Evolutionary conservation across 108 stramenopile species (phyloP).

Genomic region (Nannochloropsis oceanica): DNA sequence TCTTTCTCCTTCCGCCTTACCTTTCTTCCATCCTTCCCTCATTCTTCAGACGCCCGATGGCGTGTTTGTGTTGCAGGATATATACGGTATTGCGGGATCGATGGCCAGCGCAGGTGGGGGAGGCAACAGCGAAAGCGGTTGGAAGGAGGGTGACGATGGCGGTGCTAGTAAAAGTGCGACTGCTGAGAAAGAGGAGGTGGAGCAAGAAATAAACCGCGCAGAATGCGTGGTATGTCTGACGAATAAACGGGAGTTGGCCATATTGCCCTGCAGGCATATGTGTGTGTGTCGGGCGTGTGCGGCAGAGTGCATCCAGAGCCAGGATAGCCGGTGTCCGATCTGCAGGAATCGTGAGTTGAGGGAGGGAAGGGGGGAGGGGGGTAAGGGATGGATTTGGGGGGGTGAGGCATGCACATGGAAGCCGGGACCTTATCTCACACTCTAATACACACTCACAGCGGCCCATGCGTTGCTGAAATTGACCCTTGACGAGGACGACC

Average conservation of each 20-base stretch:
- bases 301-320: background rate
- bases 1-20: background rate
- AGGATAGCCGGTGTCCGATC: background rate
- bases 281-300: background rate
- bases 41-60: background rate
- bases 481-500: background rate
- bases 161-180: background rate
- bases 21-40: background rate
- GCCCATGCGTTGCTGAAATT: background rate
- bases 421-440: background rate
- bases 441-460: background rate
- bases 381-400: background rate
- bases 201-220: background rate
- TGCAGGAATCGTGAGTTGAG: background rate
- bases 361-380: background rate
- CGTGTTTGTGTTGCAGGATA: background rate
- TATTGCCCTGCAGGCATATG: background rate
- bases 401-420: background rate
- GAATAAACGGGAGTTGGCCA: background rate
- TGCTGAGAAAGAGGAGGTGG: background rate
- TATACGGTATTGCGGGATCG: background rate
- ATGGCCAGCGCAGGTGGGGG: background rate
- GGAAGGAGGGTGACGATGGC: background rate
- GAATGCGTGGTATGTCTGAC: background rate
- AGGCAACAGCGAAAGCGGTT: background rate